A percentile compares a stretch with the other conserved stretches of the same genome.
phyloP scores from a whole-genome alignment of 768 basidiomycete species.

The Leccinum pellstonianum region DNA sequence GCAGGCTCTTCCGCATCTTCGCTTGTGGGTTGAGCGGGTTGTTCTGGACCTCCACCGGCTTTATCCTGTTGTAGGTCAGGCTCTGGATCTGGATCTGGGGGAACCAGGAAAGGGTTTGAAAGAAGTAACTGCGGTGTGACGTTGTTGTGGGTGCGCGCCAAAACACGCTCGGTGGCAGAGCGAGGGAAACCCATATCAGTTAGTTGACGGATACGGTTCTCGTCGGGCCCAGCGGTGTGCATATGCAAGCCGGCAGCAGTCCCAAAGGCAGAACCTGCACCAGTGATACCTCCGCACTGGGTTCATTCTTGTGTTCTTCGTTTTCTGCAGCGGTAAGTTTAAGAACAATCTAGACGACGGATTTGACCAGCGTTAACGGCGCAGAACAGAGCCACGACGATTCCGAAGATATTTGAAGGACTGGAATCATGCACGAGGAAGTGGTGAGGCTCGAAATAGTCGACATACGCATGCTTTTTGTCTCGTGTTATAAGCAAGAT shows the following conservation, averaged over 20 bases:
- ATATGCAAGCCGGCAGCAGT: constrained; percentile 34
- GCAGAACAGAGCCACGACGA: constrained; percentile 77
- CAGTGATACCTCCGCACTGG: constrained; percentile 36
- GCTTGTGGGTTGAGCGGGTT: constrained; percentile 31
- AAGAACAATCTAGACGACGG: constrained; percentile 73
- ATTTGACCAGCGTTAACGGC: constrained; percentile 74
- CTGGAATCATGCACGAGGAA: constrained; percentile 76
- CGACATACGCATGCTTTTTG: constrained; percentile 71
- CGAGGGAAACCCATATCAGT: constrained; percentile 97
- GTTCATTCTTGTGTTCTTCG: constrained; percentile 61
- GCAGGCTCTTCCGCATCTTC: constrained; percentile 25
- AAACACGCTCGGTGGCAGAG: constrained; percentile 77
- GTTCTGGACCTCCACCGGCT: constrained; percentile 19
- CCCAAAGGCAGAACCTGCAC: constrained; percentile 32
- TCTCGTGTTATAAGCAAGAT: constrained; percentile 69
- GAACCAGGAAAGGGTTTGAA: constrained; percentile 74
- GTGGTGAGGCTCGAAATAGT: constrained; percentile 83
- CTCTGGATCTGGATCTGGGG: constrained; percentile 51
- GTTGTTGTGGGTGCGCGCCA: constrained; percentile 87
- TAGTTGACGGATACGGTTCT: constrained; percentile 75
- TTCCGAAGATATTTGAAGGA: constrained; percentile 70
- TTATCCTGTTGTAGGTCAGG: constrained; percentile 20
- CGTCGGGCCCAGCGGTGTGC: constrained; percentile 57
- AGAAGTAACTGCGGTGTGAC: constrained; percentile 76
- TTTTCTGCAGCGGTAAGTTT: constrained; percentile 80